Base-by-base conservation (phyloP, 768 basidiomycete genomes). In the Suillus spraguei region DNA sequence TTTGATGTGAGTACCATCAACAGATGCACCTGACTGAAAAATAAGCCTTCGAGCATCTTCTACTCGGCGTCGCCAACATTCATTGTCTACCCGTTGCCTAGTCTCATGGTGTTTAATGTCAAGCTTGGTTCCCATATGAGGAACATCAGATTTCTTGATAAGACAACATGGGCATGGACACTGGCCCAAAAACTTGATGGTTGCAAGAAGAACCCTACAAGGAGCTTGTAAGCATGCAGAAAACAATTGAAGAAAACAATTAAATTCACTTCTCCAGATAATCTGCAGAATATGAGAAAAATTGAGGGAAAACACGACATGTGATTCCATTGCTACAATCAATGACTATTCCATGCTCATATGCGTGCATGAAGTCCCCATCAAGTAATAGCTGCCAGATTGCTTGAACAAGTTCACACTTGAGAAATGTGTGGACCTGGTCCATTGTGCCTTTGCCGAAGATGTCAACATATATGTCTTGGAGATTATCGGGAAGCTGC, bases 241-340 rank as follows among this genome's bases (percentile, higher is more conserved):
- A n/a, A 32, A 32, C 39, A n/a, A 44, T 28, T 28, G n/a, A 3
- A n/a, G n/a, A 44, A 44, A 3, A 44, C n/a, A 44, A 17, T 17
- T 3, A 14, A 33, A 8, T 35, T 39, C 49, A 61, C 60, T 61
- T 61, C 28, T 72, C 71, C 3, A 67, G 71, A 50, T 71, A 72
- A 62, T 71, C 71, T 13, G 66, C 71, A 2, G 67, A 65, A 36
- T 71, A 72, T 10, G 68, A 66, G 9, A 71, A 71, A 38, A 71
- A 63, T 1, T 64, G 60, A 24, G 70, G 70, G 28, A 65, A 71
- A 17, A 71, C 38, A 2, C 55, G 60, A 8, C 66, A 59, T 33
- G 32, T 44, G 24, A 70, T 56, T 17, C 65, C 65, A 60, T 71
- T 70, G 2, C 46, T 35, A 50, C 70, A 72, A 4, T 1, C 0